These are phyloP conservation scores for Fusarium proliferatum DNA, from an alignment of 2,329 filamentous ascomycete species.

Conservation along the genomic window DNA sequence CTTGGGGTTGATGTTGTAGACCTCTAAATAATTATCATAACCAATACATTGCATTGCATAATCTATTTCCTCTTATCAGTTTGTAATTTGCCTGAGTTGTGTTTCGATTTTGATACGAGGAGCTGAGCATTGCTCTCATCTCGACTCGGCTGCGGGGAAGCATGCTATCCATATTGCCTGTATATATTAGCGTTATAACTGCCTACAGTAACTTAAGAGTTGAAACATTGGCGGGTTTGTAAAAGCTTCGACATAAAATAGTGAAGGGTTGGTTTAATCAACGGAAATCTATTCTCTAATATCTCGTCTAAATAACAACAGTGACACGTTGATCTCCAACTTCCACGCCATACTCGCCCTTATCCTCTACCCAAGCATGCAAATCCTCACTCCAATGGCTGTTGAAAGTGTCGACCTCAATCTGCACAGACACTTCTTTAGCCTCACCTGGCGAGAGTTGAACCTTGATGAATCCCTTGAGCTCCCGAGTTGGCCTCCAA, in stretches of 20 bases:
- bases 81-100: fast-evolving
- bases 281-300: fast-evolving
- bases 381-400: neutral
- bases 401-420: fast-evolving
- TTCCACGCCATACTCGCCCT: neutral
- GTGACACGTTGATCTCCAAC: neutral
- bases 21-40: neutral
- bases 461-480: slow-evolving; percentile 26
- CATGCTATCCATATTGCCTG: fast-evolving
- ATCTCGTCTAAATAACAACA: neutral
- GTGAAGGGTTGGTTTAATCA: fast-evolving
- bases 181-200: fast-evolving
- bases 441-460: neutral
- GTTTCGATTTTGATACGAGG: too few relatives aligned
- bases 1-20: neutral
- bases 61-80: fast-evolving
- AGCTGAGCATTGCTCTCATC: too few relatives aligned
- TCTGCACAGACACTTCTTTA: slow-evolving; percentile 53
- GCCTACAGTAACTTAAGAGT: too few relatives aligned
- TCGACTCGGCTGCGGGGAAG: fast-evolving
- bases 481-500: slow-evolving; percentile 25
- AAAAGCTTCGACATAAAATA: too few relatives aligned
- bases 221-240: neutral
- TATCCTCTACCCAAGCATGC: neutral
- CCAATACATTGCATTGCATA: fast-evolving